A percentile compares a stretch with the other conserved stretches of the same genome.
Evolutionary conservation across 2,329 filamentous ascomycete genomes (phyloP).

Genomic region (Botrytis squamosa): DNA sequence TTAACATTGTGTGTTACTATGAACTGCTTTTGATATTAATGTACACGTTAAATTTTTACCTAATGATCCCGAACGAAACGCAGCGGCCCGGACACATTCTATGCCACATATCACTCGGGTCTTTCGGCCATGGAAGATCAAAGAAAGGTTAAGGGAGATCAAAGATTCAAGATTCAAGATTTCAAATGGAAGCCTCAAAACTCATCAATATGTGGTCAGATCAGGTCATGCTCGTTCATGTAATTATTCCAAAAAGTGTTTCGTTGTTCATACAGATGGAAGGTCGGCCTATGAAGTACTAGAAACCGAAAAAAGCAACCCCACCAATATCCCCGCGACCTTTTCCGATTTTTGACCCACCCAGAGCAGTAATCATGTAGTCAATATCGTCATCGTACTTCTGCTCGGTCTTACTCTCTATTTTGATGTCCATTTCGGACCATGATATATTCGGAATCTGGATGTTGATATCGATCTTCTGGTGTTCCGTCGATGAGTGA

Average conservation of each 20-base stretch:
- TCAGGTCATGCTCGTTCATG: not conserved
- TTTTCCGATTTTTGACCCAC: slow-evolving; percentile 5
- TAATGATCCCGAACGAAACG: not conserved
- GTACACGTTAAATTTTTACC: not conserved
- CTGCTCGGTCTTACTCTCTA: slow-evolving; percentile 9
- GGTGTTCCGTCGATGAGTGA: not conserved
- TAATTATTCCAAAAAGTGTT: not conserved
- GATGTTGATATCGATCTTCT: not conserved
- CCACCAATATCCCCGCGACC: slow-evolving; percentile 13
- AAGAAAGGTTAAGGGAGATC: not conserved
- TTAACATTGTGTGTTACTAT: not conserved
- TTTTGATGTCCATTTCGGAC: not conserved
- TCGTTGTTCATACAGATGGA: not conserved
- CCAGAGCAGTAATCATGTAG: not conserved
- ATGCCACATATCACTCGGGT: not conserved
- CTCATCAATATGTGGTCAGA: not conserved
- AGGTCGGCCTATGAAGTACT: not conserved
- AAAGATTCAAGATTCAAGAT: not conserved
- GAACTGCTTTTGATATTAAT: not conserved
- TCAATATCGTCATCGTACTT: slow-evolving; percentile 13
- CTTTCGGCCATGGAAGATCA: not conserved
- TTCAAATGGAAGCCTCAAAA: not conserved
- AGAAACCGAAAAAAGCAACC: not conserved
- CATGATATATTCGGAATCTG: not conserved
- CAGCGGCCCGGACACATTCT: not conserved